phyloP scores from a whole-genome alignment of 208 protist genomes.

The Ichthyophonus hoferi region DNA sequence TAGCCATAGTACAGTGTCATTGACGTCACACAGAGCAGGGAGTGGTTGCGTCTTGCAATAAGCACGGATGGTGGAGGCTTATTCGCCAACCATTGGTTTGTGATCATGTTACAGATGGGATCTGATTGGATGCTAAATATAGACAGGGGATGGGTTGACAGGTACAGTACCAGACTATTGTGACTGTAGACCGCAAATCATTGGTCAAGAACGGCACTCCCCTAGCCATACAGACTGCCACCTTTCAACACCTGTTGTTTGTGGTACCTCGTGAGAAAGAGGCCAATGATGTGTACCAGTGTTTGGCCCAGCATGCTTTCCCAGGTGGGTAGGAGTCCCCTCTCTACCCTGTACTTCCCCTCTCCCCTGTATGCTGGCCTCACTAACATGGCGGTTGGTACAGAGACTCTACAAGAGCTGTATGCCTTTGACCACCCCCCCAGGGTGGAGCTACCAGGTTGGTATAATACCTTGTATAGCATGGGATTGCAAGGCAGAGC shows the following conservation, averaged over 20 bases:
- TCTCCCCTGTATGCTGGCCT: background rate
- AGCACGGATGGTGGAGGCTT: no score
- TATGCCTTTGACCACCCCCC: background rate
- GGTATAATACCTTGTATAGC: no score
- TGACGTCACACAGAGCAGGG: no score
- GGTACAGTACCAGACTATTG: background rate
- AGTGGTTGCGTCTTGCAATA: no score
- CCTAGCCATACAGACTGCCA: background rate
- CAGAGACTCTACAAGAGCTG: background rate
- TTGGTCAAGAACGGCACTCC: background rate
- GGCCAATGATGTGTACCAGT: background rate
- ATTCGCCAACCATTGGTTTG: no score
- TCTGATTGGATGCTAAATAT: no score
- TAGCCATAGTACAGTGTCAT: no score
- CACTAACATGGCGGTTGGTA: background rate
- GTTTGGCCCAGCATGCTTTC: background rate
- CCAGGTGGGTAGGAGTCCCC: no score
- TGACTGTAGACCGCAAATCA: background rate
- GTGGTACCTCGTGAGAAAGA: background rate
- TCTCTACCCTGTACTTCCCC: background rate
- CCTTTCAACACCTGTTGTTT: background rate
- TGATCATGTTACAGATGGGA: no score
- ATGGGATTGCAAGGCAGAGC: no score
- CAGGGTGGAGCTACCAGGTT: background rate
- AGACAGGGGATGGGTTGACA: background rate